Evolutionary conservation across 1,139 yeast genomes (phyloP), one percentile per base, ranked within the genome.

Genomic region (Suhomyces bokatorum): DNA sequence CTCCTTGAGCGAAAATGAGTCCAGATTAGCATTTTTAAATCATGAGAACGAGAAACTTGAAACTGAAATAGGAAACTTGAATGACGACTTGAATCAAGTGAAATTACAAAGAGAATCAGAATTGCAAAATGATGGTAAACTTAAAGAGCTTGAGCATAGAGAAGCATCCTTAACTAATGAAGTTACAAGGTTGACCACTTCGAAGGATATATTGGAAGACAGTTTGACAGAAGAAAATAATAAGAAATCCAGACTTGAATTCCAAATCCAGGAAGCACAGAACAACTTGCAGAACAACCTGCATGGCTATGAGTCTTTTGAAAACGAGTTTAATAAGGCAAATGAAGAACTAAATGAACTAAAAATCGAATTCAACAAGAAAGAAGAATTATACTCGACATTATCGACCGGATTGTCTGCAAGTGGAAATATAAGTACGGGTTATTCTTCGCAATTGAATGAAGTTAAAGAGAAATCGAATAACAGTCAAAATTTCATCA

Each of bases 391-490:
- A 16, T 67, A 89, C 13, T 84, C 95, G 5, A 83, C 96, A 0
- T 72, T 95, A 34, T 83, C 93, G 0, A 91, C 98, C 0, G 99
- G 99, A 55, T 83, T 93, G 12, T 87, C 97, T 0, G 80, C 96
- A 0, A 84, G 82, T 46, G 97, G 96, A 40, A 75, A 71, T 32
- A 56, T 83, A 0, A 75, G 85, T 1, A 87, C 87, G 49, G 85
- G 90, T 30, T 93, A 89, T 61, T 73, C 79, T 45, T 77, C 84
- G 3, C 96, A 90, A 56, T 67, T 90, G 29, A 80, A 81, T 45
- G 83, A 80, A 40, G 84, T 81, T 3, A 85, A 87, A 52, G 77
- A 77, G 30, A 73, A 70, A 37, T 64, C 85, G 4, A 78, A 83
- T 43, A 76, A 77, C 13, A 71, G 83, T 1, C 75, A 76, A 35